These are phyloP conservation scores for Leucosporidium scottii DNA, from an alignment of 768 basidiomycete species.

Conservation along the genomic window DNA sequence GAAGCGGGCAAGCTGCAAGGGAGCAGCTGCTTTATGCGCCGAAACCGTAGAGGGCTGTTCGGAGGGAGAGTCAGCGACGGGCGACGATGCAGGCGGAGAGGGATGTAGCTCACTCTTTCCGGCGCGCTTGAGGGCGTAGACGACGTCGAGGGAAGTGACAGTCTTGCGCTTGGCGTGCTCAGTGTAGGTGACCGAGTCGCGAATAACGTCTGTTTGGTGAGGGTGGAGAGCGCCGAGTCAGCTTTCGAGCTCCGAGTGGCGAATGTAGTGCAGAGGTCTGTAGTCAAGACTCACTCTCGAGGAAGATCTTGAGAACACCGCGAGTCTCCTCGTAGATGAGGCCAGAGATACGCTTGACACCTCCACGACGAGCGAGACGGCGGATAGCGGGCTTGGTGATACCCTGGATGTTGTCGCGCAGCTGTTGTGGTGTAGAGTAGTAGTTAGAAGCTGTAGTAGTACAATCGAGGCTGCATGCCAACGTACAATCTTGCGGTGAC, in stretches of 20 bases:
- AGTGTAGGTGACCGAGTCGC: slow-evolving; percentile 96
- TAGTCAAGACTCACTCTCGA: slow-evolving; percentile 39
- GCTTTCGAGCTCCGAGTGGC: not conserved
- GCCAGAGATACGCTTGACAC: slow-evolving; percentile 51
- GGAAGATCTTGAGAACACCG: slow-evolving; percentile 52
- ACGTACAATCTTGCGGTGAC: slow-evolving; percentile 48
- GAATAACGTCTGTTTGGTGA: slow-evolving; percentile 59
- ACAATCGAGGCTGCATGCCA: slow-evolving; percentile 16
- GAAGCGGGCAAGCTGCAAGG: too few relatives aligned
- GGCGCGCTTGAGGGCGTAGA: slow-evolving; percentile 50
- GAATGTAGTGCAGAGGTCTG: not conserved
- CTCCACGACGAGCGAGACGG: slow-evolving; percentile 52
- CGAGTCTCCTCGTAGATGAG: slow-evolving; percentile 51
- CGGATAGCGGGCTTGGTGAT: slow-evolving; percentile 53
- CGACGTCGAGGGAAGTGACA: slow-evolving; percentile 84
- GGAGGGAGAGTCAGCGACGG: too few relatives aligned
- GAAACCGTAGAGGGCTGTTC: slow-evolving; percentile 67
- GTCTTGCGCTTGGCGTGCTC: slow-evolving; percentile 89
- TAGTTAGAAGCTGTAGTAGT: not conserved
- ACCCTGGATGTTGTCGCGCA: slow-evolving; percentile 47
- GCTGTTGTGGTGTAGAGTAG: not conserved
- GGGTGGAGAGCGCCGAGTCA: not conserved
- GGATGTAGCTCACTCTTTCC: slow-evolving; percentile 49
- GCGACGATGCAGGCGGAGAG: too few relatives aligned
- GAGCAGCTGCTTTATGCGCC: slow-evolving; percentile 45